Base-by-base conservation (phyloP, 345 rosid species). In the Sapria himalayana region DNA sequence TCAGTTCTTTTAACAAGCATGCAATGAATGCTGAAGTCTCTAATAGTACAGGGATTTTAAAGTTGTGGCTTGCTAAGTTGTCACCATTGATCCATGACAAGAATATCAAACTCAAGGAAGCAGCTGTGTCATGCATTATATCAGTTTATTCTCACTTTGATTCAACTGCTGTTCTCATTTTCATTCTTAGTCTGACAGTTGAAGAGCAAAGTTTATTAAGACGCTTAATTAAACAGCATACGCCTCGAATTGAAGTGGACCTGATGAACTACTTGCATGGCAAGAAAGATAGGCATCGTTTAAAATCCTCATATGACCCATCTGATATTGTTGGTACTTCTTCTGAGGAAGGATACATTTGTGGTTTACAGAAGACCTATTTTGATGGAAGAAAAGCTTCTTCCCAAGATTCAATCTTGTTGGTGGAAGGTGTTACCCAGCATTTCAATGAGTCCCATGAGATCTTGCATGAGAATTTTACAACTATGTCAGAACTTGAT, bases 241-340 rank as follows among this genome's bases (percentile, higher is more conserved):
- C 95, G 50, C 98, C 98, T 51, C 93, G 93, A 22, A 82, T 89
- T 53, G 98, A 89, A 57, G 98, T 89, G 63, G 98, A 89, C 58
- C 69, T 89, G 15, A 67, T 89, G 70, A 89, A 82, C 74, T 82
- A 65, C 62, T 54, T 89, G 69, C 98, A 89, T 71, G 77, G 46
- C 64, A 89, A 82, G 73, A 82, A 89, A 59, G 98, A 86, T 29
- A 60, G 85, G 22, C 98, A 82, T 48, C 85, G 98, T 24, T 44
- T 72, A 14, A 89, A 79, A 65, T 76, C 91, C 15, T 65, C 66
- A 18, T 75, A 82, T 67, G 95, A 89, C 39, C 81, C 84, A 17
- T 65, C 78, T 60, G 98, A 89, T 68, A 67, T 63, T 47, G 76
- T 82, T 48, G 98, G 92, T 45, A 71, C 92, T 43, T 89, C 98